phyloP scores from a whole-genome alignment of 176 grass and related monocot genomes.

The Alloteropsis semialata region DNA sequence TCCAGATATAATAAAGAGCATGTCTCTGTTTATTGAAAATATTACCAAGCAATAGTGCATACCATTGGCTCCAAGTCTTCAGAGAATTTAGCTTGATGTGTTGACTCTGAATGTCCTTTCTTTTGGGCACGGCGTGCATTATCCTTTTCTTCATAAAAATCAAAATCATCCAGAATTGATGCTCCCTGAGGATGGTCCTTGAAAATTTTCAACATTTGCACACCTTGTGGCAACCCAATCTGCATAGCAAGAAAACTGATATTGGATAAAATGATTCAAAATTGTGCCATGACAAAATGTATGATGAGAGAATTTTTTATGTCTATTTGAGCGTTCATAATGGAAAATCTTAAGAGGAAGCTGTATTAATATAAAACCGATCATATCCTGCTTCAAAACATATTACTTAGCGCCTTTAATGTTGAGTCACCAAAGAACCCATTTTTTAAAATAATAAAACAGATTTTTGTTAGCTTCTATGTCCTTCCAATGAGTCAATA shows the following conservation, averaged over 20 bases:
- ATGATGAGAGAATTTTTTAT: not conserved
- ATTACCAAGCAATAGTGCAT: not conserved
- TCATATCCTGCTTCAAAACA: not conserved
- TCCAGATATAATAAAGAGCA: not conserved
- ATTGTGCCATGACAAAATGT: not conserved
- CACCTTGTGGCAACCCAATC: conserved; percentile 73
- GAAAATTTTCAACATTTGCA: conserved; percentile 75
- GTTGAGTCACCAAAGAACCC: not conserved
- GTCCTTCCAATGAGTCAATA: not conserved
- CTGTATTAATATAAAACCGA: not conserved
- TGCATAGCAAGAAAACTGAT: conserved; percentile 15
- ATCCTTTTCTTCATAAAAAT: conserved; percentile 61
- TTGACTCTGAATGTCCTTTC: conserved; percentile 19
- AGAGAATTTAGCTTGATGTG: conserved; percentile 4
- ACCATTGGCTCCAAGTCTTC: conserved; percentile 44
- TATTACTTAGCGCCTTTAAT: not conserved
- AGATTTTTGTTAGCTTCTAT: conserved; percentile 1
- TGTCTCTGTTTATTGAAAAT: not conserved
- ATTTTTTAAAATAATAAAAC: not conserved
- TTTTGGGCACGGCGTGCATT: conserved; percentile 26
- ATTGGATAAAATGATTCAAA: not conserved
- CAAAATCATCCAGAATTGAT: conserved; percentile 63
- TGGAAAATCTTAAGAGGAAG: not conserved
- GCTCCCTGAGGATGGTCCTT: conserved; percentile 46
- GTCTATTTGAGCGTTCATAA: not conserved